Evolutionary conservation across 129 eudicot species (phyloP).

Genomic region (Glebionis coronaria): DNA sequence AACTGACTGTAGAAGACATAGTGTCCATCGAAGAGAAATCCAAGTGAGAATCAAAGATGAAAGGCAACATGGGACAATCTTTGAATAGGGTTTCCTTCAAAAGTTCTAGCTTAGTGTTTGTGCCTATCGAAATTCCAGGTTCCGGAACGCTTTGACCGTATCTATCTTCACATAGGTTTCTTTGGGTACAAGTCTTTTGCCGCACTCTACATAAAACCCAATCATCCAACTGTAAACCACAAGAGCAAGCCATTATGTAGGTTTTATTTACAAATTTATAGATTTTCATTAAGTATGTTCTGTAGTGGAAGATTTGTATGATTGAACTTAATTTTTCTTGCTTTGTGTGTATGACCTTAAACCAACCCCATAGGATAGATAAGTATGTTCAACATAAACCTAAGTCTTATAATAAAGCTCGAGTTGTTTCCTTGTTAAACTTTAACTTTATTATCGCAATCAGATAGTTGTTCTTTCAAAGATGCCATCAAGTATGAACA

Average conservation of each 20-base stretch:
- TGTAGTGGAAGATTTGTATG: no score
- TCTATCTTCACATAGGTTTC: conserved; percentile 31
- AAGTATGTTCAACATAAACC: not conserved
- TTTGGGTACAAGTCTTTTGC: conserved; percentile 31
- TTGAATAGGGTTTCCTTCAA: conserved; percentile 26
- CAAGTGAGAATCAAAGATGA: conserved; percentile 37
- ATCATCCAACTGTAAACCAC: conserved; percentile 40
- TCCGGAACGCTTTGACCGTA: conserved; percentile 19
- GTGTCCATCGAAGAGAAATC: conserved; percentile 26
- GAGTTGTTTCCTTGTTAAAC: not conserved
- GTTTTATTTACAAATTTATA: not conserved
- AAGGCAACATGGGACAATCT: conserved; percentile 49
- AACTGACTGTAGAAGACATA: conserved; percentile 26
- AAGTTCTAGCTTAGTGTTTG: conserved; percentile 24
- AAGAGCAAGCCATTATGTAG: not conserved
- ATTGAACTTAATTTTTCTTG: no score
- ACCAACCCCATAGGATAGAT: no score
- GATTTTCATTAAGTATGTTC: no score
- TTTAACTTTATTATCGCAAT: not conserved
- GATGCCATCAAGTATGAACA: no score
- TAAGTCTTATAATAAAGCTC: not conserved
- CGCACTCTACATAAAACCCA: conserved; percentile 58
- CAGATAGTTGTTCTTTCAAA: no score
- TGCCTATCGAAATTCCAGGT: conserved; percentile 18
- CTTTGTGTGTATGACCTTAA: no score